Conservation (phyloP, 257 asterid genomes). For the Solanum neorickii region DNA sequence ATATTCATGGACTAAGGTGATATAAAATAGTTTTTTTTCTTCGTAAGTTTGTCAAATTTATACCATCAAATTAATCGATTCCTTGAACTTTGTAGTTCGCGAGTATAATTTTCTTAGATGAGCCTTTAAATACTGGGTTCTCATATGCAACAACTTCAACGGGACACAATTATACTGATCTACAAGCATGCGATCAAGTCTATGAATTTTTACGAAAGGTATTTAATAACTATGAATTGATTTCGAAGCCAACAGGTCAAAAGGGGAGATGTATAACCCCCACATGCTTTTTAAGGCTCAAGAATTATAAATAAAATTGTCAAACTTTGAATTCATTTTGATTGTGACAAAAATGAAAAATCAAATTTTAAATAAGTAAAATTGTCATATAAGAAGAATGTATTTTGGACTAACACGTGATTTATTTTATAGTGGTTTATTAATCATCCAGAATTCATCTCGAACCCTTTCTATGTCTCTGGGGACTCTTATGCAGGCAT, state of each 20-base stretch:
- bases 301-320: too few species aligned
- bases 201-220: constrained; percentile 16
- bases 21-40: background rate
- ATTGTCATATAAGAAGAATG: background rate
- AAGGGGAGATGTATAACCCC: too few species aligned
- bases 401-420: background rate
- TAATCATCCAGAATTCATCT: constrained; percentile 14
- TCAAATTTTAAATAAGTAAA: too few species aligned
- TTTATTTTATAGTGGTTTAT: constrained; percentile 24
- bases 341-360: too few species aligned
- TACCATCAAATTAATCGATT: background rate
- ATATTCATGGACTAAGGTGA: constrained; percentile 64
- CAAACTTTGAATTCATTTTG: too few species aligned
- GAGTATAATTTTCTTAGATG: constrained; percentile 11
- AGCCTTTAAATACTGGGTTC: constrained; percentile 21
- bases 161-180: background rate
- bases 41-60: background rate
- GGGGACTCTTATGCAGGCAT: constrained; percentile 34
- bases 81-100: constrained; percentile 2
- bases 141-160: constrained; percentile 11
- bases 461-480: constrained; percentile 14
- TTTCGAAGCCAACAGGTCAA: too few species aligned
- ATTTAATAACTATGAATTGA: background rate
- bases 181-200: background rate
- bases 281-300: too few species aligned